These are phyloP conservation scores for Aschersonia sp. DNA, from an alignment of 2,329 filamentous ascomycete species.

Conservation along the genomic window DNA sequence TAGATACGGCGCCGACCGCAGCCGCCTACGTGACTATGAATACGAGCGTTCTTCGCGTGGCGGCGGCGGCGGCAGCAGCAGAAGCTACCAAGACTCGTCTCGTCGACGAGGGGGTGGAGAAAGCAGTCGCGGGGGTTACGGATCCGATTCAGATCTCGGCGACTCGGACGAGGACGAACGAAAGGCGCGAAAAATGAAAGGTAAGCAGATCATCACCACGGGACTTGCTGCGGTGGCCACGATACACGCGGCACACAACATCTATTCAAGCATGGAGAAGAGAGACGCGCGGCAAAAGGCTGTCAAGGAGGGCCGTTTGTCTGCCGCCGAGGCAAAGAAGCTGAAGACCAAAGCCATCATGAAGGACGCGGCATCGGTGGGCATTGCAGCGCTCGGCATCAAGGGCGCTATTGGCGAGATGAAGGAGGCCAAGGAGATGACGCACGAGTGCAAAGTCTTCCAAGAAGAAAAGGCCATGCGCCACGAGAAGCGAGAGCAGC, in stretches of 20 bases:
- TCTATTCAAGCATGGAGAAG: slow-evolving; percentile 45
- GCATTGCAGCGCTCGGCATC: slow-evolving; percentile 42
- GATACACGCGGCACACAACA: slow-evolving; percentile 43
- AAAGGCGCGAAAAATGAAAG: slow-evolving; percentile 40
- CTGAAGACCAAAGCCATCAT: slow-evolving; percentile 41
- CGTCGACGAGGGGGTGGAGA: slow-evolving; percentile 17
- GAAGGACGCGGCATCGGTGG: slow-evolving; percentile 44
- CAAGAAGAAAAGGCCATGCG: slow-evolving; percentile 32
- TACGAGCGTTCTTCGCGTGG: slow-evolving; percentile 28
- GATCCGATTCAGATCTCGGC: slow-evolving; percentile 39
- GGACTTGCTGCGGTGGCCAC: slow-evolving; percentile 43
- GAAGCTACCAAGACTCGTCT: slow-evolving; percentile 15
- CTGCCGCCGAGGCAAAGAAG: slow-evolving; percentile 35
- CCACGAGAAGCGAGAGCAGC: slow-evolving; percentile 31
- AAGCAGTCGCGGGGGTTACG: slow-evolving; percentile 26
- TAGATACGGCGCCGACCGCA: slow-evolving; percentile 17
- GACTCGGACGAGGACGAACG: slow-evolving; percentile 44
- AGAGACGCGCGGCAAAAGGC: slow-evolving; percentile 36
- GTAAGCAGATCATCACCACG: slow-evolving; percentile 45
- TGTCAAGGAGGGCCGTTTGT: slow-evolving; percentile 37
- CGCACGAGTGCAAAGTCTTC: slow-evolving; percentile 33
- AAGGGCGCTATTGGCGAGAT: slow-evolving; percentile 40
- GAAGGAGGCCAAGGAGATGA: slow-evolving; percentile 38
- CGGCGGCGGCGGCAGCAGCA: slow-evolving; percentile 19
- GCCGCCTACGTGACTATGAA: slow-evolving; percentile 29